These are phyloP conservation scores for Trametes gibbosa DNA, from an alignment of 768 basidiomycete species.

Conservation along the genomic window DNA sequence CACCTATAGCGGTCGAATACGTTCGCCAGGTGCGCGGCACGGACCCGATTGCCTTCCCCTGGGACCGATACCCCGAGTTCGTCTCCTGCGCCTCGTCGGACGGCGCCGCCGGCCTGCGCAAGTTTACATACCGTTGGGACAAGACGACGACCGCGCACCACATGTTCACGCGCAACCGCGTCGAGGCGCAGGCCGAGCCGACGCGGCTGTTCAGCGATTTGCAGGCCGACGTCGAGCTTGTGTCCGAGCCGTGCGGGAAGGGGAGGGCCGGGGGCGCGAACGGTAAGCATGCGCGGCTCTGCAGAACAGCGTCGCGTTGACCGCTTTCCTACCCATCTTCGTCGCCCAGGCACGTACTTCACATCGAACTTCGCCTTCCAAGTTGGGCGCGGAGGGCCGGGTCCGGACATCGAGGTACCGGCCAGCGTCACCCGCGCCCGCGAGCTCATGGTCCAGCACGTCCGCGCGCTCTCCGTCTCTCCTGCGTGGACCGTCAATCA, in stretches of 20 bases:
- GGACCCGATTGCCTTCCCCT: constrained; percentile 11
- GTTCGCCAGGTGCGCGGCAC: constrained; percentile 8
- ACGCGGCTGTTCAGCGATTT: constrained; percentile 4
- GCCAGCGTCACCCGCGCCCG: constrained; percentile 1
- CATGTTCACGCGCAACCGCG: constrained; percentile 16
- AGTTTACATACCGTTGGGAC: constrained; percentile 1
- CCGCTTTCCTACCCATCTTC: background rate
- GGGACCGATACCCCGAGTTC: constrained; percentile 7
- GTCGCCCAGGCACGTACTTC: constrained; percentile 6
- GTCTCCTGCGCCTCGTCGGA: background rate
- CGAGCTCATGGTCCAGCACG: constrained; percentile 6
- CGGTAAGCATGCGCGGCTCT: background rate
- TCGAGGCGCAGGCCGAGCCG: constrained; percentile 4
- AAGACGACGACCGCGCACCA: constrained; percentile 1
- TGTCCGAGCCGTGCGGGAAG: background rate
- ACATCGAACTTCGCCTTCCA: background rate
- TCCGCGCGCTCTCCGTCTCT: background rate
- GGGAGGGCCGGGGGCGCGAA: background rate
- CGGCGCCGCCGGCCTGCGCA: background rate
- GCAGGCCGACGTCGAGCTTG: constrained; percentile 13
- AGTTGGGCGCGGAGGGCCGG: no score
- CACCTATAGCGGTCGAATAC: constrained; percentile 10
- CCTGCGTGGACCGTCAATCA: background rate
- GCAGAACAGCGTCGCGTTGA: background rate
- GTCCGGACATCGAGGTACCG: background rate